Percentiles rank a stretch among this genome's conserved stretches.
These are phyloP conservation scores for Eutrema japonicum DNA, from an alignment of 345 rosid genomes.

Conservation along the genomic window DNA sequence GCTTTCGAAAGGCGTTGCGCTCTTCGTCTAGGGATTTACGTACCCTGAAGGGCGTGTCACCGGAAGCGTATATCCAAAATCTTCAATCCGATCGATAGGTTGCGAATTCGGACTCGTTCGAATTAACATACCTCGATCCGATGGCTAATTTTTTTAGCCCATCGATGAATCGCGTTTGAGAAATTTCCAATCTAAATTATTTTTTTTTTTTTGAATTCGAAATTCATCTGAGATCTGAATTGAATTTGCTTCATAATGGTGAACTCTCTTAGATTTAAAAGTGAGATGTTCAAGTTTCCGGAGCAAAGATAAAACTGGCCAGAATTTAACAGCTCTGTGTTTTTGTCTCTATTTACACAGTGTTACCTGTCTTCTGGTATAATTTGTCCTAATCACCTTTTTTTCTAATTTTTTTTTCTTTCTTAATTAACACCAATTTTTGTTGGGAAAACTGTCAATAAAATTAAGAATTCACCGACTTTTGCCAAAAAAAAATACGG, in stretches of 20 bases:
- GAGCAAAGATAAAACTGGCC: conserved; percentile 41
- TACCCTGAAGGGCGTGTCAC: conserved; percentile 47
- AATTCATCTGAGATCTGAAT: background rate
- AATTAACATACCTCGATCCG: background rate
- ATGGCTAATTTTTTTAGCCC: background rate
- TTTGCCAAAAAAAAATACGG: too few species aligned
- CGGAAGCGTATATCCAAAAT: conserved; percentile 35
- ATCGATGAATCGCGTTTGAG: conserved; percentile 27
- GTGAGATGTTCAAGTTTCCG: conserved; percentile 49
- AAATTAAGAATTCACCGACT: too few species aligned
- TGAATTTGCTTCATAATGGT: conserved; percentile 42
- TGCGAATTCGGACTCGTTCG: conserved; percentile 33
- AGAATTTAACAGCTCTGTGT: conserved; percentile 45
- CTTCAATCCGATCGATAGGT: conserved; percentile 31
- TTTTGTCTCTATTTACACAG: conserved; percentile 29
- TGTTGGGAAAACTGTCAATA: too few species aligned
- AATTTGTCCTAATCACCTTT: too few species aligned
- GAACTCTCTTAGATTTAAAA: conserved; percentile 42
- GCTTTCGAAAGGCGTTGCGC: conserved; percentile 50
- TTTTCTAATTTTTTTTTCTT: too few species aligned
- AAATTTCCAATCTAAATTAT: background rate
- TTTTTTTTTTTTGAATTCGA: too few species aligned
- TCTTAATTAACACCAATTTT: background rate
- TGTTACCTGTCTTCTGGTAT: conserved; percentile 45
- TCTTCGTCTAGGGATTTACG: conserved; percentile 26